Percentiles rank a stretch among this genome's conserved stretches.
phyloP scores from a whole-genome alignment of 2,329 filamentous ascomycete genomes.

The Monosporascus sp. region DNA sequence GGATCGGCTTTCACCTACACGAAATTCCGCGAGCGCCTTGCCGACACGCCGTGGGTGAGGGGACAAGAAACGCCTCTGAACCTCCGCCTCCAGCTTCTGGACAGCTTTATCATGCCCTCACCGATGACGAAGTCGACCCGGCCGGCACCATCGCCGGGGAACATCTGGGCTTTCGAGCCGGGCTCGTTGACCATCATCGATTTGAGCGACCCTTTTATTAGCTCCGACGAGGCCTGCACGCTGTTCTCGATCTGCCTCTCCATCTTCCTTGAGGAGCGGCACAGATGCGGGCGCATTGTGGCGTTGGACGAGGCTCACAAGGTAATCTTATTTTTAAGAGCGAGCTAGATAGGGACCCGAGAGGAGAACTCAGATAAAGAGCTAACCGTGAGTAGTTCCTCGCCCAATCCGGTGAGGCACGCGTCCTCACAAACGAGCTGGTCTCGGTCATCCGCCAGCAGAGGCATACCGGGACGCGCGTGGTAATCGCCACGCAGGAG shows the following conservation, averaged over 20 bases:
- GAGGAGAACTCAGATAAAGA: neutral
- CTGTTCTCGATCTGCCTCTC: constrained; percentile 51
- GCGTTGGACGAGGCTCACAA: constrained; percentile 57
- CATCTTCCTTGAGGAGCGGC: constrained; percentile 39
- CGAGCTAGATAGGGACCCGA: neutral
- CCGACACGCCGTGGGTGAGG: constrained; percentile 22
- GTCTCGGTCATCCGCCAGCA: constrained; percentile 16
- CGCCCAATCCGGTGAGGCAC: constrained; percentile 7
- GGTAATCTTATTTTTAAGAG: constrained; percentile 24
- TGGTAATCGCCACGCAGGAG: constrained; percentile 18
- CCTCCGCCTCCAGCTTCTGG: constrained; percentile 42
- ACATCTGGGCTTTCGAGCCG: constrained; percentile 24
- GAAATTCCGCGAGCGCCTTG: constrained; percentile 31
- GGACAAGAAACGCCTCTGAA: constrained; percentile 36
- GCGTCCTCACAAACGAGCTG: constrained; percentile 11
- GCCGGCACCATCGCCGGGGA: constrained; percentile 3
- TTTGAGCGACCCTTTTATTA: constrained; percentile 49
- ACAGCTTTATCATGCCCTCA: constrained; percentile 41
- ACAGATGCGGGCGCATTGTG: constrained; percentile 39
- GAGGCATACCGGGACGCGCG: constrained; percentile 13
- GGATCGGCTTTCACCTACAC: constrained; percentile 34
- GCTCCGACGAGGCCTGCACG: constrained; percentile 44
- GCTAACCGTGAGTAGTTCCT: constrained; percentile 10
- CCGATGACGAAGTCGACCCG: constrained; percentile 4
- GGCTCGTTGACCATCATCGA: constrained; percentile 52